Percentiles rank a stretch among this genome's conserved stretches.
Evolutionary conservation across 2,329 filamentous ascomycete species (phyloP).

Genomic region (Monosporascus sp.): DNA sequence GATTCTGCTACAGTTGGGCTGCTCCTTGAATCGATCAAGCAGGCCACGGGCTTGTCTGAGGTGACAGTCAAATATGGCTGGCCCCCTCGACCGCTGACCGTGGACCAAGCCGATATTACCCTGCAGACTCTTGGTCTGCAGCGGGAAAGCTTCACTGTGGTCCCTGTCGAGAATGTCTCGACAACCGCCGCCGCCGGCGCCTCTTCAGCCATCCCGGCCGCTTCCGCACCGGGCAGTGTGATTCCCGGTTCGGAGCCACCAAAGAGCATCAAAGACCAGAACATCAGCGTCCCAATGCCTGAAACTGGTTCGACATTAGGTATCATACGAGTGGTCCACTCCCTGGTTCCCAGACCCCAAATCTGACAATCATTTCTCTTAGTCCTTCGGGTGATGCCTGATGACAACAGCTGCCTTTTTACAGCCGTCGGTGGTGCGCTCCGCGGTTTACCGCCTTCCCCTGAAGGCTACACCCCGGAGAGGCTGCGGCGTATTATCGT

Average conservation of each 20-base stretch:
- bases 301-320: conserved; percentile 46
- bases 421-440: conserved; percentile 79
- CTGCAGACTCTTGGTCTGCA: conserved; percentile 44
- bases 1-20: conserved; percentile 61
- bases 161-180: conserved; percentile 30
- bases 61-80: conserved; percentile 83
- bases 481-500: conserved; percentile 72
- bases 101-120: conserved; percentile 44
- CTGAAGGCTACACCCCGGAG: conserved; percentile 13
- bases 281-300: conserved; percentile 43
- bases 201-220: conserved; percentile 2
- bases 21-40: conserved; percentile 54
- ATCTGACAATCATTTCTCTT: conserved; percentile 2
- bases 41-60: conserved; percentile 56
- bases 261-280: conserved; percentile 31
- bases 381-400: conserved; percentile 91
- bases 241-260: conserved; percentile 2
- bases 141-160: conserved; percentile 46
- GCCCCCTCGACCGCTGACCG: conserved; percentile 65
- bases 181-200: not conserved
- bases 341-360: not conserved
- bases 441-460: conserved; percentile 46
- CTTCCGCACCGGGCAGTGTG: not conserved
- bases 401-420: conserved; percentile 94
- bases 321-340: conserved; percentile 19